Percentiles rank a stretch among this genome's conserved stretches.
Evolutionary conservation across 1,284 basidiomycete genomes (phyloP).

Genomic region (Sparassis latifolia): DNA sequence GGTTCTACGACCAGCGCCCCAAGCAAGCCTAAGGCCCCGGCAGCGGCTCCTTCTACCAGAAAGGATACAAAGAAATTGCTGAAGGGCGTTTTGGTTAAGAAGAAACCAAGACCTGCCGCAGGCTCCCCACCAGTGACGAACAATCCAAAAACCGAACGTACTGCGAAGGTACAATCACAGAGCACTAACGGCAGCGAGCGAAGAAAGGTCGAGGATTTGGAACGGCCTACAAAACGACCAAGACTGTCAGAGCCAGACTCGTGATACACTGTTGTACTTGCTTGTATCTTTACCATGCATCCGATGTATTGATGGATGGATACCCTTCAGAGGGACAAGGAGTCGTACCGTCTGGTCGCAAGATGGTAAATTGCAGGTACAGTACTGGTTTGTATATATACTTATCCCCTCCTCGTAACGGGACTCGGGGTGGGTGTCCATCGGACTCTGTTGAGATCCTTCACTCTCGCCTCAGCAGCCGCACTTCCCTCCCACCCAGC

Average conservation of each 20-base stretch:
- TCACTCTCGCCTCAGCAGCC: slow-evolving; percentile 36
- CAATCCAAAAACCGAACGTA: background rate
- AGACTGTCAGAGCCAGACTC: slow-evolving; percentile 16
- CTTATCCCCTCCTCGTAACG: slow-evolving; percentile 26
- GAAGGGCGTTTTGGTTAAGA: slow-evolving; percentile 77
- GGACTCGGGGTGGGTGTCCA: slow-evolving; percentile 77
- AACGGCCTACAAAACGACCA: slow-evolving; percentile 46
- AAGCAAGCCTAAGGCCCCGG: slow-evolving; percentile 18
- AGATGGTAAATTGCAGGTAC: too few species aligned
- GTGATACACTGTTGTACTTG: background rate
- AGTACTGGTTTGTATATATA: too few species aligned
- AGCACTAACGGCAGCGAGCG: background rate
- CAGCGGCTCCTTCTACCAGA: slow-evolving; percentile 28
- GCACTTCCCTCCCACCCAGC: slow-evolving; percentile 50
- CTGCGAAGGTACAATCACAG: background rate
- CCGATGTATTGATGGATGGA: too few species aligned
- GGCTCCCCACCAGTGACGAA: slow-evolving; percentile 14
- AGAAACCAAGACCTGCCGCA: slow-evolving; percentile 43
- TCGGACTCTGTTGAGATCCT: slow-evolving; percentile 55
- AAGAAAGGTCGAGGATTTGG: slow-evolving; percentile 21
- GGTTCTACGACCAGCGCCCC: slow-evolving; percentile 7
- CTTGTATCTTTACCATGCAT: slow-evolving; percentile 3
- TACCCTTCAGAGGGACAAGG: too few species aligned
- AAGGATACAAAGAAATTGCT: slow-evolving; percentile 57
- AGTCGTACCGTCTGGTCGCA: too few species aligned